Conservation (phyloP, 2,329 filamentous ascomycete genomes). For the Elsinoe batatas region DNA sequence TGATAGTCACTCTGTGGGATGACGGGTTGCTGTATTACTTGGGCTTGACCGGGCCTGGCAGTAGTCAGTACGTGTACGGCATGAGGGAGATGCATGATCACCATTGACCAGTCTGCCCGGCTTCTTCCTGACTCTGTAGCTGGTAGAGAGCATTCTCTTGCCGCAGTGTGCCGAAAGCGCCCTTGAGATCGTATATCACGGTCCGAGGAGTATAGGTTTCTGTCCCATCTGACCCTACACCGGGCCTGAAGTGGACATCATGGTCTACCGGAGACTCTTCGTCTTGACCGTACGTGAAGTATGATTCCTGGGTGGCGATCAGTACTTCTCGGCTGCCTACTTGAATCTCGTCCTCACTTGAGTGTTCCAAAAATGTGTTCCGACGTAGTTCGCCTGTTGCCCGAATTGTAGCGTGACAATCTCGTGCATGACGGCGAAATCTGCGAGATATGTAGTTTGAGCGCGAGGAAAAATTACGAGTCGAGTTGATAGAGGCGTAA, state of each 20-base stretch:
- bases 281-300: slow-evolving; percentile 78
- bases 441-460: too few species aligned
- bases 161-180: slow-evolving; percentile 77
- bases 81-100: slow-evolving; percentile 20
- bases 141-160: slow-evolving; percentile 87
- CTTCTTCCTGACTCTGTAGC: slow-evolving; percentile 38
- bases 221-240: slow-evolving; percentile 68
- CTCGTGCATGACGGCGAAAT: slow-evolving; percentile 62
- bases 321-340: not conserved
- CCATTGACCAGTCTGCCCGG: slow-evolving; percentile 35
- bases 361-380: slow-evolving; percentile 95
- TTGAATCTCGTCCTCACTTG: slow-evolving; percentile 47
- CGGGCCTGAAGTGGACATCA: slow-evolving; percentile 79
- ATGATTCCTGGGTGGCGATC: slow-evolving; percentile 61
- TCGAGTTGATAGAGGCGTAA: too few species aligned
- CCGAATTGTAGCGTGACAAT: slow-evolving; percentile 91
- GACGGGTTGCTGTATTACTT: slow-evolving; percentile 57
- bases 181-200: slow-evolving; percentile 90
- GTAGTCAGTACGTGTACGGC: not conserved
- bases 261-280: slow-evolving; percentile 62
- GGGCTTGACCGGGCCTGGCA: slow-evolving; percentile 53
- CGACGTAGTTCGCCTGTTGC: slow-evolving; percentile 83
- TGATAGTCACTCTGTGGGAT: slow-evolving; percentile 70
- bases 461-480: too few species aligned
- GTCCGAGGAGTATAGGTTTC: slow-evolving; percentile 91